Percentiles rank a stretch among this genome's conserved stretches.
Conservation (phyloP, 2,329 filamentous ascomycete genomes). For the Oidium heveae region DNA sequence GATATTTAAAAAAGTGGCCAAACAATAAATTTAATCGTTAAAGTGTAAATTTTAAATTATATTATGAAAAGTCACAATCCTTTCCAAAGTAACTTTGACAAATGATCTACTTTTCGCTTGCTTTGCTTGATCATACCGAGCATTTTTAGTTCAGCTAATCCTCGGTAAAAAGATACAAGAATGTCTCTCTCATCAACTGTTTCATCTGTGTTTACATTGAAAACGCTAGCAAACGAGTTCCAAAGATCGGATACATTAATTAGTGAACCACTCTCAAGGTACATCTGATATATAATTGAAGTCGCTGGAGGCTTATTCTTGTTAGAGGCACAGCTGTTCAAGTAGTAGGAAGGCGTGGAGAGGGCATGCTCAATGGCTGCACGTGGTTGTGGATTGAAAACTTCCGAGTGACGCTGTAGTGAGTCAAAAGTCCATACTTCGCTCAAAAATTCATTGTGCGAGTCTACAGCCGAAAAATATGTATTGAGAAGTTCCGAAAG, state of each 20-base stretch:
- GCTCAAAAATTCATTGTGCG: conserved; percentile 29
- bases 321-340: conserved; percentile 32
- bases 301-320: conserved; percentile 32
- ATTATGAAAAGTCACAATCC: conserved; percentile 27
- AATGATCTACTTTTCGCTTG: conserved; percentile 76
- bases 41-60: too few relatives aligned
- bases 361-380: conserved; percentile 47
- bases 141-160: conserved; percentile 58
- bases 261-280: conserved; percentile 48
- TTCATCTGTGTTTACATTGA: conserved; percentile 15
- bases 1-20: too few relatives aligned
- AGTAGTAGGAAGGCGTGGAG: conserved; percentile 48
- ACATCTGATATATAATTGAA: conserved; percentile 53
- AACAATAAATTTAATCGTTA: too few relatives aligned
- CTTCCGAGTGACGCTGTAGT: conserved; percentile 40
- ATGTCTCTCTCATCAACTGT: conserved; percentile 27
- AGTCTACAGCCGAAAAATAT: conserved; percentile 18
- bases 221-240: conserved; percentile 45
- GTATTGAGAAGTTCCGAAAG: conserved; percentile 24
- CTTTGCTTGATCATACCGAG: conserved; percentile 75
- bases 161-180: conserved; percentile 62
- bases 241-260: conserved; percentile 63
- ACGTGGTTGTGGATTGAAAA: conserved; percentile 51
- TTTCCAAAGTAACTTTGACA: conserved; percentile 62
- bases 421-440: conserved; percentile 58